A percentile compares a stretch with the other conserved stretches of the same genome.
These are phyloP conservation scores for Backusella liffmaniae DNA, from an alignment of 192 early-diverging fungal genomes.

Conservation along the genomic window DNA sequence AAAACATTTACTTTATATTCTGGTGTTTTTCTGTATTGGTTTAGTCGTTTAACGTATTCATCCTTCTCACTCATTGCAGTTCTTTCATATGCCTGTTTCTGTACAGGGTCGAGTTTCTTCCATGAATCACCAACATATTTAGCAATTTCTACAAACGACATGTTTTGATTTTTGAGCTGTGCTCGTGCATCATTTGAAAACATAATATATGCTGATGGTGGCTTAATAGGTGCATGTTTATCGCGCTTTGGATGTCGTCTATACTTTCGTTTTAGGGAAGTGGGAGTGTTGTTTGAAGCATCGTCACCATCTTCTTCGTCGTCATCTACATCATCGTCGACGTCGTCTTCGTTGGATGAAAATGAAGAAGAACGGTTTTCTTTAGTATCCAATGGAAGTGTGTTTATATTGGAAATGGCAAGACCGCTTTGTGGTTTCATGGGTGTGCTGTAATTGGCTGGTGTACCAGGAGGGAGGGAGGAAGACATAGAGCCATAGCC, in stretches of 20 bases:
- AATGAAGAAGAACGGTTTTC: neutral
- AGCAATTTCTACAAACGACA: conserved; percentile 38
- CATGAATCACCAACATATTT: conserved; percentile 43
- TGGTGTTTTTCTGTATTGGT: conserved; percentile 26
- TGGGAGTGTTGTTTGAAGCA: neutral
- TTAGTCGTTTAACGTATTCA: conserved; percentile 27
- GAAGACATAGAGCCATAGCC: neutral
- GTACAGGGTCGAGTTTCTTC: conserved; percentile 30
- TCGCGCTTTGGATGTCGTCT: conserved; percentile 44
- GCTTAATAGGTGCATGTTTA: conserved; percentile 42
- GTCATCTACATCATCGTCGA: neutral
- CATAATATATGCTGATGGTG: conserved; percentile 44
- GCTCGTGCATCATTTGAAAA: conserved; percentile 42
- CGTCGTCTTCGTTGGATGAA: conserved; percentile 10
- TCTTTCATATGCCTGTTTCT: conserved; percentile 32
- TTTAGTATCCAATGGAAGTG: neutral
- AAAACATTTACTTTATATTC: conserved; percentile 24
- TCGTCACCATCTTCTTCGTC: conserved; percentile 3
- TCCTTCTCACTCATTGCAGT: conserved; percentile 33
- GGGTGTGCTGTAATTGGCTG: neutral
- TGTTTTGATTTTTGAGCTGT: conserved; percentile 34
- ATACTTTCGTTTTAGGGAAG: conserved; percentile 34
- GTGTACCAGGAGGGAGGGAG: neutral
- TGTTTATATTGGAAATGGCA: neutral
- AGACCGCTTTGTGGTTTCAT: neutral